These are phyloP conservation scores for Mortierella sp. DNA, from an alignment of 371 early-diverging fungal genomes.

Conservation along the genomic window DNA sequence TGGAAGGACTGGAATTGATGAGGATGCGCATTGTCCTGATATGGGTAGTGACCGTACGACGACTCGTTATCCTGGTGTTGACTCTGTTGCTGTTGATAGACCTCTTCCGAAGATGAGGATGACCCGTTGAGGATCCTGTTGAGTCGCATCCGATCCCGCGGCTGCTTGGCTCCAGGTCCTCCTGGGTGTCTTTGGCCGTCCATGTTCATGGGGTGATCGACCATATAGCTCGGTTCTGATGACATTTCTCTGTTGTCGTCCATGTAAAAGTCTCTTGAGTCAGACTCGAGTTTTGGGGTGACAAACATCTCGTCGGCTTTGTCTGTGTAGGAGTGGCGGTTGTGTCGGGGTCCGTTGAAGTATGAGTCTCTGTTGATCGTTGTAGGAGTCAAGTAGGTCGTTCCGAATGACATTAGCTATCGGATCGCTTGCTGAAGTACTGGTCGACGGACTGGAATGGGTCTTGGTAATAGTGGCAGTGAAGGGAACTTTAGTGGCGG, in stretches of 20 bases:
- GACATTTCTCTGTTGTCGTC: slow-evolving; percentile 34
- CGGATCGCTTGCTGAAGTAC: not conserved
- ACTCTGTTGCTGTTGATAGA: slow-evolving; percentile 33
- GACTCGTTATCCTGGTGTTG: slow-evolving; percentile 18
- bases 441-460: not conserved
- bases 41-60: slow-evolving; percentile 27
- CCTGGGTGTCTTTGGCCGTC: slow-evolving; percentile 15
- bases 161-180: slow-evolving; percentile 43
- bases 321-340: slow-evolving; percentile 23
- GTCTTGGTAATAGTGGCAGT: not conserved
- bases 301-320: slow-evolving; percentile 33
- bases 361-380: slow-evolving; percentile 30
- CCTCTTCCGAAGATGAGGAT: slow-evolving; percentile 31
- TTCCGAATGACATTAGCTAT: slow-evolving; percentile 37
- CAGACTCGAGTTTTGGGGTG: slow-evolving; percentile 46
- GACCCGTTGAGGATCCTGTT: slow-evolving; percentile 50
- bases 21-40: slow-evolving; percentile 24
- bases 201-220: slow-evolving; percentile 24
- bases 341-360: slow-evolving; percentile 25
- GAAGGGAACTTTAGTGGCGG: not conserved
- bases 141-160: slow-evolving; percentile 52
- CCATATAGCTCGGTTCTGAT: slow-evolving; percentile 22
- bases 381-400: slow-evolving; percentile 33
- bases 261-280: slow-evolving; percentile 42
- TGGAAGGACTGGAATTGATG: slow-evolving; percentile 44